Base-by-base conservation (phyloP, 495 filamentous ascomycete genomes). In the Penicillium argentinense region DNA sequence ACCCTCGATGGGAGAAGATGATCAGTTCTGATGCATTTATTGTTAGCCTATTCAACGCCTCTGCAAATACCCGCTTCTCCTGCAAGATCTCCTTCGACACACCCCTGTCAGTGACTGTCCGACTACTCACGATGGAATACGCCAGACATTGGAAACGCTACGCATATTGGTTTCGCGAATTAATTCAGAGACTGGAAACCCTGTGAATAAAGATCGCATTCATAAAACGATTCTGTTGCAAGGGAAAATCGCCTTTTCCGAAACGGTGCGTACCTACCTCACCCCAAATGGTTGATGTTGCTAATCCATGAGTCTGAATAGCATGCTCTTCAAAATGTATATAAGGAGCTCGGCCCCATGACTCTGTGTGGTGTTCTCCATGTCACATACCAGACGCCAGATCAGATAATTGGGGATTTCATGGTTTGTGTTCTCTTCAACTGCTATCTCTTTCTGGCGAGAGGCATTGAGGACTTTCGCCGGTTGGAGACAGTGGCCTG, bases 51-150 rank as follows among this genome's bases (percentile, higher is more conserved):
- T 96, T 43, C 93, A 98, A 72, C 79, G 93, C 25, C 79, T 97
- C 11, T 95, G 88, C 76, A 90, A 87, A 71, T 98, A 98, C 67
- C 88, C 88, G 8, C 76, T 98, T 25, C 73, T 98, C 16, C 88
- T 97, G 41, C 75, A 82, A 4, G 89, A 96, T 46, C 72, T 98
- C 27, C 73, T 88, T 45, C 88, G 84, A 53, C 73, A 86, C 50
- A 97, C 91, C 0, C 87, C 88, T 11, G 86, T 87, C 5, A 82
- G 81, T 48, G 92, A 97, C 56, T 91, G 89, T 57, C 88, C 88
- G 11, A 79, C 80, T 39, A 84, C 88, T 8, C 84, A 95, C 68
- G 78, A 83, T 62, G 85, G 87, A 33, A 82, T 97, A 18, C 79
- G 87, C 44, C 86, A 84, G 53, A 76, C 88, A 5, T 73, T 95